Evolutionary conservation across 108 stramenopile species (phyloP).

Genomic region (Nitzschia inconspicua): DNA sequence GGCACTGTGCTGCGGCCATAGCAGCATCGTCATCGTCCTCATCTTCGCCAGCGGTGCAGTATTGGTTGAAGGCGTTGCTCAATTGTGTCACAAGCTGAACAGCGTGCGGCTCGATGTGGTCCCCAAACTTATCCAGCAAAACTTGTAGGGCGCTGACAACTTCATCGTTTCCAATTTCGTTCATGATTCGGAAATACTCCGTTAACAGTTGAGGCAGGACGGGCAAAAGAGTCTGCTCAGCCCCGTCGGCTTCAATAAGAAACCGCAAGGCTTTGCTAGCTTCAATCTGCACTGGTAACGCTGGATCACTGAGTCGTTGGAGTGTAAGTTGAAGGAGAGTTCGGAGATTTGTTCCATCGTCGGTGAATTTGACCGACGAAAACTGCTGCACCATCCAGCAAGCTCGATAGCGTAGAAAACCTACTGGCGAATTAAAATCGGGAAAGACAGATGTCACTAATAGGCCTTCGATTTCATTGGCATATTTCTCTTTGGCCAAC

Average conservation of each 20-base stretch:
- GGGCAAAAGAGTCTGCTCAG: constrained; percentile 83
- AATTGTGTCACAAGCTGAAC: constrained; percentile 87
- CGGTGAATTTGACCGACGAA: constrained; percentile 65
- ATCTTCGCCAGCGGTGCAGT: constrained; percentile 88
- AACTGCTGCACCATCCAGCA: constrained; percentile 96
- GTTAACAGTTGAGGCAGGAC: constrained; percentile 91
- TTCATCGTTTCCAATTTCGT: constrained; percentile 95
- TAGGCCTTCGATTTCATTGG: constrained; percentile 76
- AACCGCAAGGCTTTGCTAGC: constrained; percentile 91
- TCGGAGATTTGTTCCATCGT: constrained; percentile 71
- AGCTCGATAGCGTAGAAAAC: constrained; percentile 89
- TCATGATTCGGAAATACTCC: constrained; percentile 98
- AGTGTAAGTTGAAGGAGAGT: constrained; percentile 66
- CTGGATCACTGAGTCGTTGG: constrained; percentile 86
- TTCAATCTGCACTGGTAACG: constrained; percentile 97
- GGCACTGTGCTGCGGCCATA: constrained; percentile 93
- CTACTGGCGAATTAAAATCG: constrained; percentile 88
- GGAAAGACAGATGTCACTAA: constrained; percentile 91
- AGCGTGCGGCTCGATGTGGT: constrained; percentile 94
- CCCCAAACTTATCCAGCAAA: constrained; percentile 91
- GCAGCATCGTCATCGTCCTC: constrained; percentile 97
- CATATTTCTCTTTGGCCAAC: constrained; percentile 80
- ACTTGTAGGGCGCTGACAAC: constrained; percentile 92
- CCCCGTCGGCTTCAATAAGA: constrained; percentile 88
- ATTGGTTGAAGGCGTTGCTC: constrained; percentile 82